These are phyloP conservation scores for Apophysomyces elegans DNA, from an alignment of 371 early-diverging fungal genomes.

Conservation along the genomic window DNA sequence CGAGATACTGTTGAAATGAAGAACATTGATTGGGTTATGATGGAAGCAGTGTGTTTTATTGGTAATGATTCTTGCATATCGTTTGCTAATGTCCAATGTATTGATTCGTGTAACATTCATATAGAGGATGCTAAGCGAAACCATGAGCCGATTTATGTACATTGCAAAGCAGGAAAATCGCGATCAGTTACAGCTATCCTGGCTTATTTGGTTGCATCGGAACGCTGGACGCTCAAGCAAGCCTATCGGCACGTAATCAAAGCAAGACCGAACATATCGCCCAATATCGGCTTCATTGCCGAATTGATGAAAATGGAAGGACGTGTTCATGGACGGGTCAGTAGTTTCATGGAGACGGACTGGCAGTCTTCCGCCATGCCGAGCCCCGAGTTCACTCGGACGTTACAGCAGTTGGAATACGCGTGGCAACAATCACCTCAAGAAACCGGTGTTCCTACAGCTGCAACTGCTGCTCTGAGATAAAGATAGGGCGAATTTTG, in stretches of 20 bases:
- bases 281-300: constrained; percentile 86
- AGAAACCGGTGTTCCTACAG: neutral
- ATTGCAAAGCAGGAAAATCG: constrained; percentile 87
- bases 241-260: constrained; percentile 77
- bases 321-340: constrained; percentile 59
- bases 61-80: constrained; percentile 43
- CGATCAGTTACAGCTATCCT: constrained; percentile 81
- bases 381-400: constrained; percentile 31
- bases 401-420: constrained; percentile 26
- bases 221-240: constrained; percentile 71
- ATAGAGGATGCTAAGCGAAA: constrained; percentile 49
- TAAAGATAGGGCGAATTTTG: neutral
- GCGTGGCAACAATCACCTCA: constrained; percentile 37
- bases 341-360: constrained; percentile 49
- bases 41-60: constrained; percentile 62
- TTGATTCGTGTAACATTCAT: neutral
- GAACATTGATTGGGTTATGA: constrained; percentile 62
- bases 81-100: neutral
- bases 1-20: constrained; percentile 68
- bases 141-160: constrained; percentile 74
- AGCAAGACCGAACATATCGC: constrained; percentile 75
- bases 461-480: neutral
- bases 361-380: constrained; percentile 38
- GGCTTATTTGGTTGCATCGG: constrained; percentile 71
- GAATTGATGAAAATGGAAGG: constrained; percentile 77